Evolutionary conservation across 1,284 basidiomycete genomes (phyloP).

Genomic region (Heliocybe sulcata): DNA sequence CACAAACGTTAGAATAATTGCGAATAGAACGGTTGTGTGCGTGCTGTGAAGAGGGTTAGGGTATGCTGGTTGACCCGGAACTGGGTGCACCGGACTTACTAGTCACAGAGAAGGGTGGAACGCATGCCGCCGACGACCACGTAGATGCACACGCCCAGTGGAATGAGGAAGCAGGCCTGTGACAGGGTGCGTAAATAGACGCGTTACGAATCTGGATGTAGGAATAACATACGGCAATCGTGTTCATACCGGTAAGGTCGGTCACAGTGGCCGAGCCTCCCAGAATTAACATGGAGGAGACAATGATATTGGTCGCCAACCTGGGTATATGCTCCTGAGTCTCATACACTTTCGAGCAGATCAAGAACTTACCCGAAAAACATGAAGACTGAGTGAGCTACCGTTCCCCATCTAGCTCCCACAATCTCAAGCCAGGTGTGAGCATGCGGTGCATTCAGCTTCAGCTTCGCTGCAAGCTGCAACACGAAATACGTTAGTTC

Average conservation of each 20-base stretch:
- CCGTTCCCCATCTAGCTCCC: constrained; percentile 43
- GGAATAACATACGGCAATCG: constrained; percentile 36
- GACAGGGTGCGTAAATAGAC: constrained; percentile 14
- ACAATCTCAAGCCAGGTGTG: constrained; percentile 65
- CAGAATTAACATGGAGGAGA: constrained; percentile 52
- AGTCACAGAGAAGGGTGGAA: constrained; percentile 34
- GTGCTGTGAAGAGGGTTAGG: constrained; percentile 32
- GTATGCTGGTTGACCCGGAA: constrained; percentile 3
- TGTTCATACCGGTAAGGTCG: constrained; percentile 46
- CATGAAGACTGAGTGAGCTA: constrained; percentile 56
- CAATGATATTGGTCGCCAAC: constrained; percentile 56
- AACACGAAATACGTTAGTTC: not conserved
- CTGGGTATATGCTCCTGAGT: constrained; percentile 9
- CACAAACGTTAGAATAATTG: constrained; percentile 67
- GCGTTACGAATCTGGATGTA: not conserved
- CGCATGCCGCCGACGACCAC: constrained; percentile 48
- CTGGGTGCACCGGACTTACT: constrained; percentile 13
- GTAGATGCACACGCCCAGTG: constrained; percentile 46
- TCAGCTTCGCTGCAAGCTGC: constrained; percentile 46
- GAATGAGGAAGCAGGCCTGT: constrained; percentile 58
- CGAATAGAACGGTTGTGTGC: constrained; percentile 77
- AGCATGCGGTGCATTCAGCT: constrained; percentile 52
- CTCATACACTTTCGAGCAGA: not conserved
- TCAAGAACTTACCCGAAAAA: constrained; percentile 44
- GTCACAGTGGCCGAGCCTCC: constrained; percentile 61